These are phyloP conservation scores for Vicia sativa DNA, from an alignment of 306 rosid genomes.

Conservation along the genomic window DNA sequence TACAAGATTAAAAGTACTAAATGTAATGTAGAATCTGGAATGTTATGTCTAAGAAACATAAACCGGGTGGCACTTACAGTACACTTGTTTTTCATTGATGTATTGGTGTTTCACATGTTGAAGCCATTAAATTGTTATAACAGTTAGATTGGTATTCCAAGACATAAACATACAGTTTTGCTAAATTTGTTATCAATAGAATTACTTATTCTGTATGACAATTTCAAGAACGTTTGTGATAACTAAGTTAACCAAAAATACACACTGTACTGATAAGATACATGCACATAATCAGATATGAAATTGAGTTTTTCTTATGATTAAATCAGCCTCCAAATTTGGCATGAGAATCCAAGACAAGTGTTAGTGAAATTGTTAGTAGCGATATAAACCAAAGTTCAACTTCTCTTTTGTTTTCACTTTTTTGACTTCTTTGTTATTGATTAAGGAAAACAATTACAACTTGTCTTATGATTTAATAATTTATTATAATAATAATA, in stretches of 20 bases:
- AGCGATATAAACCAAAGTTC: not conserved
- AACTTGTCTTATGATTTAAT: conserved; percentile 24
- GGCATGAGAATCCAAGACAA: conserved; percentile 2
- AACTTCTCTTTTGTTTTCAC: conserved; percentile 22
- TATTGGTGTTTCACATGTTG: not conserved
- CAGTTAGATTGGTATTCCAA: not conserved
- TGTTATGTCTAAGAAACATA: not conserved
- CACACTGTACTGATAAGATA: not conserved
- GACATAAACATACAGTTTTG: not conserved
- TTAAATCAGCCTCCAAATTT: conserved; percentile 9
- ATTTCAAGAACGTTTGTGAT: not conserved
- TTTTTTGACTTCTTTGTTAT: conserved; percentile 29
- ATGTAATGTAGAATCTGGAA: not conserved
- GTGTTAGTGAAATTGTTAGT: not conserved
- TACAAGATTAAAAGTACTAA: conserved; percentile 8
- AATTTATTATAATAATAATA: conserved; percentile 32
- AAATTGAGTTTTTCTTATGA: conserved; percentile 6
- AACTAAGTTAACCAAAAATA: conserved; percentile 9
- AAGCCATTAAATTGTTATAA: not conserved
- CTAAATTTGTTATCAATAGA: not conserved
- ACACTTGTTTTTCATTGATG: not conserved
- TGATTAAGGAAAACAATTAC: conserved; percentile 11
- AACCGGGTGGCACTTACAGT: not conserved
- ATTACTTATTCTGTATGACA: not conserved
- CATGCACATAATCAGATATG: not conserved